Conservation (phyloP, 257 asterid genomes). For the Catharanthus roseus region DNA sequence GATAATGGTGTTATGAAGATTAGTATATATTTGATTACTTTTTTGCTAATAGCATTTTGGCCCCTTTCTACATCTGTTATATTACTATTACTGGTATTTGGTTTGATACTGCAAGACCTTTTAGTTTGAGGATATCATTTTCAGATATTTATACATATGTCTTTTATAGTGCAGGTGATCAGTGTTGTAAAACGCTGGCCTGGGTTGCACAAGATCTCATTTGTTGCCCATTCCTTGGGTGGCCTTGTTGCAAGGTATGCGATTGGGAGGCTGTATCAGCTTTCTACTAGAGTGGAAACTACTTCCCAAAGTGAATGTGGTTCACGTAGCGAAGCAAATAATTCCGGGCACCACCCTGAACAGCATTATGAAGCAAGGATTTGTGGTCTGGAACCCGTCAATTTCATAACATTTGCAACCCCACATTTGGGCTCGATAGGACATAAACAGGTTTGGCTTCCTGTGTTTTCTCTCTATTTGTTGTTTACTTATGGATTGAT, state of each 20-base stretch:
- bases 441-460: slow-evolving; percentile 58
- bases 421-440: slow-evolving; percentile 93
- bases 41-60: slow-evolving; percentile 28
- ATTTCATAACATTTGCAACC: slow-evolving; percentile 84
- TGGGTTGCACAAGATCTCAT: slow-evolving; percentile 66
- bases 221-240: slow-evolving; percentile 92
- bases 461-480: not conserved
- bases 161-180: slow-evolving; percentile 69
- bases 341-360: slow-evolving; percentile 16
- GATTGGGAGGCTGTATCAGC: slow-evolving; percentile 58
- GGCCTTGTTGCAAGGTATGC: slow-evolving; percentile 95
- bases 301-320: slow-evolving; percentile 22
- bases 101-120: not conserved
- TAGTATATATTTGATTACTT: not conserved
- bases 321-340: slow-evolving; percentile 29
- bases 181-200: slow-evolving; percentile 69
- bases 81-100: slow-evolving; percentile 2
- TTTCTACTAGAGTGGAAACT: slow-evolving; percentile 22
- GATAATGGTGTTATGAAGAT: not conserved
- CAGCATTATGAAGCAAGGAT: slow-evolving; percentile 36
- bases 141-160: slow-evolving; percentile 14
- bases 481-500: not conserved
- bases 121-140: slow-evolving; percentile 4
- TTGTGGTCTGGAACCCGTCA: slow-evolving; percentile 80
- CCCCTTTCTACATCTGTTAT: slow-evolving; percentile 12